Base-by-base conservation (phyloP, 352 stramenopile species). In the Phytophthora citricola region DNA sequence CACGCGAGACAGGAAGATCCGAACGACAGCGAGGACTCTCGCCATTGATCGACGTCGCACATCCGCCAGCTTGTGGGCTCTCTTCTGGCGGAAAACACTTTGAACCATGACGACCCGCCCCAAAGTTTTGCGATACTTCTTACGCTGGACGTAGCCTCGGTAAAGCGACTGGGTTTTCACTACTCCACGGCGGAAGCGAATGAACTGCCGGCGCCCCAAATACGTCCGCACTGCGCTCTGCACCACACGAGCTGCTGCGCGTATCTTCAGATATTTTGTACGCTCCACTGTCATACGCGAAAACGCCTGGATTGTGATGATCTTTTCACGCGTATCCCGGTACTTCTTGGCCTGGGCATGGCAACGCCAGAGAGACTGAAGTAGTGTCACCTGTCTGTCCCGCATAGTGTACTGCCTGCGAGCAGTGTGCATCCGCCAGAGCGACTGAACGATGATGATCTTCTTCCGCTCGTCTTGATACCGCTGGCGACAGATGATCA, bases 301-400 rank as follows among this genome's bases (percentile, higher is more conserved):
- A 52, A 93, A 91, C 5, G 80, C 74, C 58, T 96, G 69, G 9
- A 94, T 55, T 15, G 61, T 81, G 32, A 91, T 81, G 56, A 95
- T 89, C 29, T 89, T 82, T 39, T 77, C 48, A 14, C 78, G 75
- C 7, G 75, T 90, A 10, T 76, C 65, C 20, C 81, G 74, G 66
- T 94, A 96, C 38, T 75, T 71, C 11, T 71, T 72, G 0, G 73
- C 69, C 51, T 91, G 78, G 6, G 76, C 59, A 51, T 93, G 82
- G 27, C 81, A 85, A 9, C 86, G 83, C 89, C 89, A 96, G 29
- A 94, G 66, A 22, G 85, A 87, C 56, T 96, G 89, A n/a, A 96
- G 57, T 45, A 93, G 26, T n/a, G 72, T 81, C 29, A 96, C 72
- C 32, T 89, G 78, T 12, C 61, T 48, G 24, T 84, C 60, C 9